phyloP scores from a whole-genome alignment of 257 asterid species.

The Craterostigma plantagineum region DNA sequence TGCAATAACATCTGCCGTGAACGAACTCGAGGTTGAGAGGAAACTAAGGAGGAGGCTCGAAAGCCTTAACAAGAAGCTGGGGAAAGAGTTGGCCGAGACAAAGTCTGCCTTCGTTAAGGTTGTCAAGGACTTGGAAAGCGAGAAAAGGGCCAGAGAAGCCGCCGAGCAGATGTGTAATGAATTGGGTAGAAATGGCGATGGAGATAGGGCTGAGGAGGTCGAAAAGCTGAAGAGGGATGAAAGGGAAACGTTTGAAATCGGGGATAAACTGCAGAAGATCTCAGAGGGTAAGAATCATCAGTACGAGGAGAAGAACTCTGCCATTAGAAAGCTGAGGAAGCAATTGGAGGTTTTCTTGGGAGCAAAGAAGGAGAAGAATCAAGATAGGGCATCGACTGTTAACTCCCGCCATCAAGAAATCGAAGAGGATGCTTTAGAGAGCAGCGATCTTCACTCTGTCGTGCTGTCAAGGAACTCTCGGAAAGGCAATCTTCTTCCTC shows the following conservation, averaged over 20 bases:
- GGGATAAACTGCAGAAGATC: constrained; percentile 35
- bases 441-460: too few species aligned
- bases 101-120: constrained; percentile 40
- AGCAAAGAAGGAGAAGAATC: constrained; percentile 26
- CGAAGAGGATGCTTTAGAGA: constrained; percentile 23
- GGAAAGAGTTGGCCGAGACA: constrained; percentile 48
- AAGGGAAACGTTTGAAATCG: constrained; percentile 42
- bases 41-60: constrained; percentile 55
- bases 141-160: constrained; percentile 61
- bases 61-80: constrained; percentile 72
- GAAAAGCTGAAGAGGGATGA: constrained; percentile 43
- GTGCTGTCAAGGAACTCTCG: too few species aligned
- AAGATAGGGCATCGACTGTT: constrained; percentile 15
- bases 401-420: constrained; percentile 14
- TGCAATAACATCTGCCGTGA: constrained; percentile 36
- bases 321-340: constrained; percentile 52
- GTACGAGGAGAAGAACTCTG: constrained; percentile 45
- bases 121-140: constrained; percentile 50
- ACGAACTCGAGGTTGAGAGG: constrained; percentile 62
- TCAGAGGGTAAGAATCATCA: constrained; percentile 35
- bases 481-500: too few species aligned
- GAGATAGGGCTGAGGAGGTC: too few species aligned
- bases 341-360: constrained; percentile 64
- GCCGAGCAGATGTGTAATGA: constrained; percentile 57
- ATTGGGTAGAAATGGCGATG: constrained; percentile 43